A percentile compares a stretch with the other conserved stretches of the same genome.
phyloP scores from a whole-genome alignment of 2,329 filamentous ascomycete species.

The Venturia pyrina region DNA sequence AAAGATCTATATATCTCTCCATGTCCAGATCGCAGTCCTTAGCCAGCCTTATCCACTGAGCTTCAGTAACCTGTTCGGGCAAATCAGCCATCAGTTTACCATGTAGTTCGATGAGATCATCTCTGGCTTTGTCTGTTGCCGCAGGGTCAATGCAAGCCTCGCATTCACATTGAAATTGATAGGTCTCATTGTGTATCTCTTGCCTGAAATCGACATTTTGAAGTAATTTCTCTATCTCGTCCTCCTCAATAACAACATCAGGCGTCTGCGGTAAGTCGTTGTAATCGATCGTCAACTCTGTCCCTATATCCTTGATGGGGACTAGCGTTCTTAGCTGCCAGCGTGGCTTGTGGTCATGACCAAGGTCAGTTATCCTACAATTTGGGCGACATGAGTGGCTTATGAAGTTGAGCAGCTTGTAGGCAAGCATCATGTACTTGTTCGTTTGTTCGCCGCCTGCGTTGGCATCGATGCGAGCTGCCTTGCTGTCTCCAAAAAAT shows the following conservation, averaged over 20 bases:
- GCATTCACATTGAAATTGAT: background rate
- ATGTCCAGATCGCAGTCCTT: background rate
- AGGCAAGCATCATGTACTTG: background rate
- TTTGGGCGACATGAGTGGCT: background rate
- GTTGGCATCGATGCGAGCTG: background rate
- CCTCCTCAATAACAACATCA: too few species aligned
- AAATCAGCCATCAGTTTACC: background rate
- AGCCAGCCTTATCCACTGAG: background rate
- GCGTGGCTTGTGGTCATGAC: background rate
- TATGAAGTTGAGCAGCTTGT: background rate
- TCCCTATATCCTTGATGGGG: background rate
- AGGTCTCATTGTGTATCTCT: background rate
- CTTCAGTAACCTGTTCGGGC: background rate
- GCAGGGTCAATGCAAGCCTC: background rate
- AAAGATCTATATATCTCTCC: background rate
- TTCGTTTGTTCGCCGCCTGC: background rate
- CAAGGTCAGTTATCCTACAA: background rate
- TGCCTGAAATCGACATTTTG: too few species aligned
- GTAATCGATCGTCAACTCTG: background rate
- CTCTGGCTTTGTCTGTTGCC: background rate
- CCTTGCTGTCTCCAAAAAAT: background rate
- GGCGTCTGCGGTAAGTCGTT: background rate
- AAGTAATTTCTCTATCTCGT: background rate
- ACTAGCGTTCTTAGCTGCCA: background rate
- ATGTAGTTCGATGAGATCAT: background rate